Evolutionary conservation across 345 rosid genomes (phyloP), one percentile per base, ranked within the genome.

Genomic region (Acer negundo): DNA sequence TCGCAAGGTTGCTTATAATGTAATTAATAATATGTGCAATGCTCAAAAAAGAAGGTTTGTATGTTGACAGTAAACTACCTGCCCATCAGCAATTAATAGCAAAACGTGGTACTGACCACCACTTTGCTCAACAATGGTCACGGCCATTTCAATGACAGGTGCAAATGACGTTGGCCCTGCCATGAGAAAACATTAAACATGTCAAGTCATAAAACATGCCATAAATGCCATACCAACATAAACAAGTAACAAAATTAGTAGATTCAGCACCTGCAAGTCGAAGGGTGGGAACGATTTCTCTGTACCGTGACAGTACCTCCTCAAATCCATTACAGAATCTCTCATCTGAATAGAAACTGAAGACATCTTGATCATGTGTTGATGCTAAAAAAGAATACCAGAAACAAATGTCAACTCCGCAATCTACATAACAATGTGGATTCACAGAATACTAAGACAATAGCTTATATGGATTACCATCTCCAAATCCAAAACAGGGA

Each of bases 111-210:
- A 94, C 70, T 94, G 98, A 35, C 95, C 97, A 0, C 90, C 92
- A 77, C 97, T 93, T 84, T 91, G 87, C 91, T 93, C 97, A 68
- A 94, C 97, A 70, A 91, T 94, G 3, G 93, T 88, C 78, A 84
- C 82, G 70, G 93, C 97, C 94, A 88, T 94, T 53, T 94, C 97
- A 59, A 94, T 88, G 69, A 89, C 79, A 26, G 97, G 98, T 38
- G 95, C 98, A 82, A 94, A 94, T 74, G 98, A 95, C 63, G 97
- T 94, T 0, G 98, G 98, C 67, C 97, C 98, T 93, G 85, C 67
- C 64, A 82, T 47, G 44, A 80, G 56, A 68, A 79, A 81, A 65
- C n/a, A 70, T 10, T 40, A 31, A 17, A 47, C n/a, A 13, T 12
- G 46, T 58, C 70, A 64, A 44, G 67, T n/a, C 42, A 24, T 75